Evolutionary conservation across 768 basidiomycete species (phyloP).

Genomic region (Lactarius trivialis): DNA sequence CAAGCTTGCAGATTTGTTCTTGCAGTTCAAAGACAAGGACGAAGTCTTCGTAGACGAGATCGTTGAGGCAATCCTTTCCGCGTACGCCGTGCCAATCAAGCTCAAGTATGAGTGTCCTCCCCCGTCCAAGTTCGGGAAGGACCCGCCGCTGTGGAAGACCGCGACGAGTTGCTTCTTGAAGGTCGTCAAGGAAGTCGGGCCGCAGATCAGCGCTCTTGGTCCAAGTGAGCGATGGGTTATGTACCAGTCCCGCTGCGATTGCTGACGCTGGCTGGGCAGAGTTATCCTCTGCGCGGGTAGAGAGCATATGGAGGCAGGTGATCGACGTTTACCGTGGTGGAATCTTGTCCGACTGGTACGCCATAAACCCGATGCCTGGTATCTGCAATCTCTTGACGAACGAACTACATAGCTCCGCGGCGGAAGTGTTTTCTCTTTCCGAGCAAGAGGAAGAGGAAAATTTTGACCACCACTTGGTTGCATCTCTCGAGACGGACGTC

Average conservation of each 20-base stretch:
- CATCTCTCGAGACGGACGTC: conserved; percentile 72
- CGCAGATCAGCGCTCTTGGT: conserved; percentile 44
- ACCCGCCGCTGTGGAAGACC: conserved; percentile 89
- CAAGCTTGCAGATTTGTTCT: conserved; percentile 68
- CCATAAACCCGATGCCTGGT: background rate
- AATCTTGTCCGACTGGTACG: conserved; percentile 77
- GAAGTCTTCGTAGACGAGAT: conserved; percentile 78
- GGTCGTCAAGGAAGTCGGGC: conserved; percentile 61
- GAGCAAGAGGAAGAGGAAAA: conserved; percentile 74
- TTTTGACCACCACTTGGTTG: conserved; percentile 77
- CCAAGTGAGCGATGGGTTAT: conserved; percentile 37
- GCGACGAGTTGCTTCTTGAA: conserved; percentile 76
- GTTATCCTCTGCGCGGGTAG: conserved; percentile 56
- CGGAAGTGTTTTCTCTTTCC: conserved; percentile 52
- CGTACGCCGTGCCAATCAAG: conserved; percentile 86
- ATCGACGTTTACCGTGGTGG: conserved; percentile 78
- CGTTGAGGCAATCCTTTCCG: conserved; percentile 72
- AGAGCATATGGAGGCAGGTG: conserved; percentile 81
- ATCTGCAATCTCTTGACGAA: background rate
- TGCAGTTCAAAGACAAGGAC: conserved; percentile 50
- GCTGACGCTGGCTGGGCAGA: conserved; percentile 30
- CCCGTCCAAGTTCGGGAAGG: conserved; percentile 82
- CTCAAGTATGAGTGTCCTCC: conserved; percentile 93
- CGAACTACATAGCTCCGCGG: conserved; percentile 45
- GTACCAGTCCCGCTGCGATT: background rate